Conservation (phyloP, 2,329 filamentous ascomycete genomes). For the Paracoccidioides brasiliensis region DNA sequence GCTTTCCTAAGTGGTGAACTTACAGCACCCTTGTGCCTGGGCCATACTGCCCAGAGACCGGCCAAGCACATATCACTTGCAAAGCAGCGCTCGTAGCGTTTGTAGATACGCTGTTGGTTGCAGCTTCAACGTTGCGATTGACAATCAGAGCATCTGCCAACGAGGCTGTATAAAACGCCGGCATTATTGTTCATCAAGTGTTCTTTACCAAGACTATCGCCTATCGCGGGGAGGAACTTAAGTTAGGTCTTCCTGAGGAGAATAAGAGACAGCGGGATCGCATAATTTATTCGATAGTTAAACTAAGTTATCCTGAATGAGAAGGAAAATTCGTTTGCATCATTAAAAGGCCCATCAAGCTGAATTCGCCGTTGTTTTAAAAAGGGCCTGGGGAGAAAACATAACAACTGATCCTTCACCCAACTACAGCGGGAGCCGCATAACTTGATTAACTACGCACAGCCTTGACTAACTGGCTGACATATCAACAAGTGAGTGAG, state of each 20-base stretch:
- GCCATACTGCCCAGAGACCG: conserved; percentile 32
- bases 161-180: conserved; percentile 22
- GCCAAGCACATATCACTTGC: conserved; percentile 33
- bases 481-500: too few species aligned
- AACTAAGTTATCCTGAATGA: neutral
- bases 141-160: conserved; percentile 16
- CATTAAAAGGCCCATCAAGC: neutral
- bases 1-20: conserved; percentile 9
- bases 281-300: neutral
- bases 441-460: neutral
- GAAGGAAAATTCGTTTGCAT: neutral
- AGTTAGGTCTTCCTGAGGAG: neutral
- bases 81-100: conserved; percentile 16
- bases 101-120: conserved; percentile 7
- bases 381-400: neutral
- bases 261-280: neutral
- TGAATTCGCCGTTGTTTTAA: neutral
- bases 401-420: neutral
- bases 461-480: neutral
- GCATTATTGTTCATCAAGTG: conserved; percentile 16
- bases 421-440: neutral
- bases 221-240: neutral
- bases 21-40: conserved; percentile 30
- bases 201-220: neutral
- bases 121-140: conserved; percentile 1